Percentiles rank a stretch among this genome's conserved stretches.
These are phyloP conservation scores for Diaporthe australafricana DNA, from an alignment of 2,329 filamentous ascomycete genomes.

Conservation along the genomic window DNA sequence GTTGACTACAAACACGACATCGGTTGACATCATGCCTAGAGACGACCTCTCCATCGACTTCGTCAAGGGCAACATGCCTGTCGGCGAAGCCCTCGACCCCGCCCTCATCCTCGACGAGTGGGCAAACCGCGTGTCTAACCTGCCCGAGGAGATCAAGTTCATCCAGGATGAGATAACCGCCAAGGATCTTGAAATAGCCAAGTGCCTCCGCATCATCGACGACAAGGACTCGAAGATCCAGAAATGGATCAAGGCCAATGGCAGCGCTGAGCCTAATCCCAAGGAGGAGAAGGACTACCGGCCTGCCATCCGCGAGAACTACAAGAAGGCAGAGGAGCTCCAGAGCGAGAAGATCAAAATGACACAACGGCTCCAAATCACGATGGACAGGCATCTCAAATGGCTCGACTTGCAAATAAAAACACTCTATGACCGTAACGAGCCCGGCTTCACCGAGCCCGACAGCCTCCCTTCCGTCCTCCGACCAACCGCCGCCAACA, in stretches of 20 bases:
- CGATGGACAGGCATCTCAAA: constrained; percentile 72
- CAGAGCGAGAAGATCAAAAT: constrained; percentile 81
- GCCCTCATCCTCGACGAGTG: constrained; percentile 83
- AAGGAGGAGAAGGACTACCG: constrained; percentile 76
- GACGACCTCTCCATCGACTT: constrained; percentile 79
- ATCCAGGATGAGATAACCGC: constrained; percentile 85
- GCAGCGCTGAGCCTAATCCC: constrained; percentile 78
- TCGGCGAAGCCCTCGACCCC: constrained; percentile 69
- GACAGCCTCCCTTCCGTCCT: constrained; percentile 73
- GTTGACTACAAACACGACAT: constrained; percentile 28
- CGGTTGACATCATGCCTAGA: constrained; percentile 77
- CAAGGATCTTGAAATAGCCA: constrained; percentile 79
- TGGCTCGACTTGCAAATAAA: constrained; percentile 74
- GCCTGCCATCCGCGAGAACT: constrained; percentile 75
- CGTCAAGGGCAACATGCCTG: constrained; percentile 73
- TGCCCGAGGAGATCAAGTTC: constrained; percentile 85
- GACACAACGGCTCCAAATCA: constrained; percentile 70
- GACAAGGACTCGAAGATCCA: constrained; percentile 81
- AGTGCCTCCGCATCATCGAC: constrained; percentile 76
- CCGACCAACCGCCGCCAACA: constrained; percentile 68
- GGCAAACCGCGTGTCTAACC: constrained; percentile 79
- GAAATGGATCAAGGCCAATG: constrained; percentile 83
- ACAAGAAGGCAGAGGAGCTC: constrained; percentile 74
- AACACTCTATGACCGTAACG: constrained; percentile 68
- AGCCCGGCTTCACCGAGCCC: constrained; percentile 71